These are phyloP conservation scores for Podaxis sp. DNA, from an alignment of 768 basidiomycete genomes.

Conservation along the genomic window DNA sequence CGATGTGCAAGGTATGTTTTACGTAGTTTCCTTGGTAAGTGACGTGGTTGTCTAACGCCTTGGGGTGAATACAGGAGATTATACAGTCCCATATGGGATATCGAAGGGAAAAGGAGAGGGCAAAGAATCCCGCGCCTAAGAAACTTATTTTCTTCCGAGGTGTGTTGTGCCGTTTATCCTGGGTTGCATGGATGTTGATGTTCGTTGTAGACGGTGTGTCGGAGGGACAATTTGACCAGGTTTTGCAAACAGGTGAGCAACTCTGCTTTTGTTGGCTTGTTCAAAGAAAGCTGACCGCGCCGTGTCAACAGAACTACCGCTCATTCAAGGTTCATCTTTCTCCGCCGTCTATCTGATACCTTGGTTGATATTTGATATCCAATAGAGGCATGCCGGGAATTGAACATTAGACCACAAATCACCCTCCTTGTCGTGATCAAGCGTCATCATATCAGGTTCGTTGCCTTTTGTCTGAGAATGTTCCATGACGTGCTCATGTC, in stretches of 20 bases:
- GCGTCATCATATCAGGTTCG: slow-evolving; percentile 59
- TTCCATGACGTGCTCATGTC: background rate
- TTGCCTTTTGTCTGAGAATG: background rate
- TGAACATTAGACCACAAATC: slow-evolving; percentile 60
- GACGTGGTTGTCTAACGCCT: background rate
- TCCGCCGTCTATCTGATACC: background rate
- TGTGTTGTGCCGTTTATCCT: slow-evolving; percentile 25
- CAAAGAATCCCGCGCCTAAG: slow-evolving; percentile 38
- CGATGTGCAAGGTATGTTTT: slow-evolving; percentile 56
- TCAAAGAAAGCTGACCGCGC: background rate
- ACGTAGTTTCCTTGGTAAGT: background rate
- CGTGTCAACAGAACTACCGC: slow-evolving; percentile 48
- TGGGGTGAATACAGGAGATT: slow-evolving; percentile 41
- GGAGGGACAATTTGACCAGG: slow-evolving; percentile 48
- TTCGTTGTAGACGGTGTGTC: slow-evolving; percentile 45
- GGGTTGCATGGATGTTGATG: slow-evolving; percentile 15
- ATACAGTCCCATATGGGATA: slow-evolving; percentile 56
- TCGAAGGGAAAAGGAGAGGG: slow-evolving; percentile 47
- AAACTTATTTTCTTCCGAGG: slow-evolving; percentile 76
- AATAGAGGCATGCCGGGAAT: slow-evolving; percentile 60
- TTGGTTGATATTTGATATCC: background rate
- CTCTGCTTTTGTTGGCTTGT: background rate
- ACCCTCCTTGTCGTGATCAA: slow-evolving; percentile 83
- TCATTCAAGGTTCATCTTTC: slow-evolving; percentile 49
- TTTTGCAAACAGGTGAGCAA: slow-evolving; percentile 53